These are phyloP conservation scores for Fragaria ananassa DNA, from an alignment of 306 rosid genomes.

Conservation along the genomic window DNA sequence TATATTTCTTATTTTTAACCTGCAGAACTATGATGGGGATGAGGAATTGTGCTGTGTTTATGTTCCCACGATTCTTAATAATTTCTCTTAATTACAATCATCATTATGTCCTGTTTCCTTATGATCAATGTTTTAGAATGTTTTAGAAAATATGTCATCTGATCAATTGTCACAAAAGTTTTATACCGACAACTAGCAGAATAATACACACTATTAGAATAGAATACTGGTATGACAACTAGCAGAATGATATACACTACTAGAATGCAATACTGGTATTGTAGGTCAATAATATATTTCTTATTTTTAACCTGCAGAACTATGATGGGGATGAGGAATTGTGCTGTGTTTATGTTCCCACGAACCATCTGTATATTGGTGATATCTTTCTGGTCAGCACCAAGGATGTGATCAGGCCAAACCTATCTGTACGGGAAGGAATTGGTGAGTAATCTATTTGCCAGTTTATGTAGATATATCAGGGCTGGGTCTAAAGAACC, in stretches of 20 bases:
- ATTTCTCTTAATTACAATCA: not conserved
- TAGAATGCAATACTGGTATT: conserved; percentile 1
- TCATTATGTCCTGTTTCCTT: not conserved
- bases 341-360: conserved; percentile 87
- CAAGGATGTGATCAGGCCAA: conserved; percentile 78
- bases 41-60: conserved; percentile 88
- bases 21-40: conserved; percentile 77
- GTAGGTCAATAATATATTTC: conserved; percentile 1
- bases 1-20: not conserved
- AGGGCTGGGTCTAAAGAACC: not conserved
- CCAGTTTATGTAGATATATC: conserved; percentile 21
- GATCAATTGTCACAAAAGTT: not conserved
- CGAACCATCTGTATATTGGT: conserved; percentile 88
- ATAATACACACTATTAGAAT: not conserved
- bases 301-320: conserved; percentile 36
- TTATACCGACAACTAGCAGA: not conserved
- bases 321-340: conserved; percentile 87
- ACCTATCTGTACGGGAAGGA: conserved; percentile 89
- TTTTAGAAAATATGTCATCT: conserved; percentile 4
- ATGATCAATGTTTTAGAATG: not conserved
- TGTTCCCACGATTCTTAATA: conserved; percentile 56
- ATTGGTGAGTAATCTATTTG: conserved; percentile 56
- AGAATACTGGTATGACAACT: not conserved
- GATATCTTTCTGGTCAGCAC: conserved; percentile 74
- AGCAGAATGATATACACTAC: not conserved